Conservation (phyloP, 768 basidiomycete species). For the Hygrophoropsis aurantiaca region DNA sequence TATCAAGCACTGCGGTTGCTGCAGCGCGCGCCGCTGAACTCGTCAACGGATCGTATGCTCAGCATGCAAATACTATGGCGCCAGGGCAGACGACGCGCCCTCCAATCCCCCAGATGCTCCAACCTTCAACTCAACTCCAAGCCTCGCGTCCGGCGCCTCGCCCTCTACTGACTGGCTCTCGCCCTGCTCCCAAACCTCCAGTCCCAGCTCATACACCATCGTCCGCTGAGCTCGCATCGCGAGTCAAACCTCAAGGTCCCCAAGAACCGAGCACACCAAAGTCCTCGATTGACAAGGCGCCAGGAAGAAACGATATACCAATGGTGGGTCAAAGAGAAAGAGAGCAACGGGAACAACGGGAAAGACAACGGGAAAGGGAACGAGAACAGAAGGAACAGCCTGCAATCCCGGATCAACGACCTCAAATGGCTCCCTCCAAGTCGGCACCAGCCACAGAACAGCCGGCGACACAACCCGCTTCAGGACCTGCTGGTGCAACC, state of each 20-base stretch:
- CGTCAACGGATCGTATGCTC: slow-evolving; percentile 52
- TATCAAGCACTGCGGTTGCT: slow-evolving; percentile 44
- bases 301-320: slow-evolving; percentile 50
- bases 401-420: slow-evolving; percentile 35
- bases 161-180: slow-evolving; percentile 56
- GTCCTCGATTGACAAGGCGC: slow-evolving; percentile 30
- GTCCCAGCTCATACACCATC: slow-evolving; percentile 57
- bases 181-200: slow-evolving; percentile 42
- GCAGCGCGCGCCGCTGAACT: slow-evolving; percentile 63
- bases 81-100: slow-evolving; percentile 27
- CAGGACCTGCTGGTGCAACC: slow-evolving; percentile 49
- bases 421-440: slow-evolving; percentile 45
- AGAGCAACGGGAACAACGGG: slow-evolving; percentile 28
- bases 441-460: slow-evolving; percentile 40
- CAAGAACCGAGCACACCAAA: slow-evolving; percentile 31
- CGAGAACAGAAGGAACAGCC: slow-evolving; percentile 30
- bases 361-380: slow-evolving; percentile 36
- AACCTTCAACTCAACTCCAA: slow-evolving; percentile 41
- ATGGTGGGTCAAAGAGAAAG: slow-evolving; percentile 35
- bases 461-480: slow-evolving; percentile 44
- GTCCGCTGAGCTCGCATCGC: slow-evolving; percentile 63
- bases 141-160: slow-evolving; percentile 66
- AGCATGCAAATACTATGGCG: slow-evolving; percentile 40
- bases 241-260: slow-evolving; percentile 60
- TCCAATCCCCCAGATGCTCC: slow-evolving; percentile 23